A percentile compares a stretch with the other conserved stretches of the same genome.
Evolutionary conservation across 2,329 filamentous ascomycete species (phyloP).

Genomic region (Cucurbitaria berberidis): DNA sequence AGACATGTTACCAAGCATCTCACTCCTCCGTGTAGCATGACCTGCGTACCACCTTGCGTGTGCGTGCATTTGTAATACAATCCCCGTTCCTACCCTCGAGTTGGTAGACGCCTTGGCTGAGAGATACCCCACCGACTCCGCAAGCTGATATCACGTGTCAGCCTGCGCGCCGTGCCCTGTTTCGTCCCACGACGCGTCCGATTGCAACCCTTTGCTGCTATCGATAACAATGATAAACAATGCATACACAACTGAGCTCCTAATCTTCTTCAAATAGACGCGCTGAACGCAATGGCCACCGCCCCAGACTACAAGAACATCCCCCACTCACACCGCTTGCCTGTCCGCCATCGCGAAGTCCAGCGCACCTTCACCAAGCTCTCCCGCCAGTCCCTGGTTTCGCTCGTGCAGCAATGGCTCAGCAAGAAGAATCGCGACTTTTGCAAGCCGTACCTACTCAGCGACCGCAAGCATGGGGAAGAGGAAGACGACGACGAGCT

Average conservation of each 20-base stretch:
- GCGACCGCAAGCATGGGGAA: slow-evolving; percentile 50
- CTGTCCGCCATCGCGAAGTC: slow-evolving; percentile 68
- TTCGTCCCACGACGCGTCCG: slow-evolving; percentile 12
- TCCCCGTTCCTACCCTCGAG: not conserved
- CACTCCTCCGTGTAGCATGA: not conserved
- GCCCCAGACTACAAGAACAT: slow-evolving; percentile 75
- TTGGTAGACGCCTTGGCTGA: not conserved
- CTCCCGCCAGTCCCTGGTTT: slow-evolving; percentile 73
- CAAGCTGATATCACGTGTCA: slow-evolving; percentile 17
- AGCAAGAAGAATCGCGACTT: slow-evolving; percentile 67
- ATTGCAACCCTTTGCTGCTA: slow-evolving; percentile 13
- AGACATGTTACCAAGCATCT: not conserved
- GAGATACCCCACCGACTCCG: not conserved
- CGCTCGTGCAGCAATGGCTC: slow-evolving; percentile 79
- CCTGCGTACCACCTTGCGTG: not conserved
- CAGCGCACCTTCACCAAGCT: slow-evolving; percentile 72
- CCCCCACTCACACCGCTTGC: slow-evolving; percentile 72
- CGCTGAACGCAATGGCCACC: slow-evolving; percentile 55
- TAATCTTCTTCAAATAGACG: slow-evolving; percentile 36
- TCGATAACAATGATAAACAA: slow-evolving; percentile 35
- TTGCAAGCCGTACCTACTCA: slow-evolving; percentile 64
- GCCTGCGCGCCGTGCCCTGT: slow-evolving; percentile 5
- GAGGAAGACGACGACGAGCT: slow-evolving; percentile 63
- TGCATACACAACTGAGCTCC: slow-evolving; percentile 15
- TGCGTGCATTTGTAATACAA: not conserved